Evolutionary conservation across 1,284 basidiomycete genomes (phyloP), one percentile per base, ranked within the genome.

Genomic region (Anthracocystis panici-leucophaei): DNA sequence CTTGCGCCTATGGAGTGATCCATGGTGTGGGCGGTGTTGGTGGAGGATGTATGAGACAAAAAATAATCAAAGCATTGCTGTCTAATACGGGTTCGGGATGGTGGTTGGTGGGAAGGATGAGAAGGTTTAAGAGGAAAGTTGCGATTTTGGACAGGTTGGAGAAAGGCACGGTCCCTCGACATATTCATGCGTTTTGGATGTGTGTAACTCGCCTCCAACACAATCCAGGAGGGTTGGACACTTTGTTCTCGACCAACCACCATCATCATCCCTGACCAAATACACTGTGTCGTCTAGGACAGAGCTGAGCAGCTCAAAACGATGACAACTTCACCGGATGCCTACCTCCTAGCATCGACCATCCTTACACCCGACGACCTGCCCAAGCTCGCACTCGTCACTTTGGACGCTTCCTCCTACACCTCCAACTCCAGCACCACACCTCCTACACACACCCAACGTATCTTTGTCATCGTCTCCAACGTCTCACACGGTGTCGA

Each of bases 401-500:
- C 75, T 25, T 56, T 61, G 40, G 66, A 59, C 10, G 40, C 60
- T 29, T 23, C 62, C 2, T 2, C 69, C 6, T 6, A 12, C 21
- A 5, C 41, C 8, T 10, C 61, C 5, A 23, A 5, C 41, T 33
- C 14, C 23, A 25, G n/a, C 45, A 35, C 31, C 42, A 16, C 64
- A 33, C 52, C 40, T 21, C 44, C 56, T 1, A 42, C 54, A 1
- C 59, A 69, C 35, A 60, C 55, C 16, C 68, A 71, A 29, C 68
- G 69, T 41, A 75, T 78, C 57, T 75, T 78, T 50, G 60, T 57
- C 48, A 69, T 78, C 27, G 65, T 73, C 56, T 72, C 68, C n/a
- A 72, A 78, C 44, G 60, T 78, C 25, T 54, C 53, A 8, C 45
- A 55, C 29, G 57, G 60, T 25, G 53, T 69, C 7, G 76, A 78